Evolutionary conservation across 148 eudicot genomes (phyloP), one percentile per base, ranked within the genome.

Genomic region (Chenopodium formosanum): DNA sequence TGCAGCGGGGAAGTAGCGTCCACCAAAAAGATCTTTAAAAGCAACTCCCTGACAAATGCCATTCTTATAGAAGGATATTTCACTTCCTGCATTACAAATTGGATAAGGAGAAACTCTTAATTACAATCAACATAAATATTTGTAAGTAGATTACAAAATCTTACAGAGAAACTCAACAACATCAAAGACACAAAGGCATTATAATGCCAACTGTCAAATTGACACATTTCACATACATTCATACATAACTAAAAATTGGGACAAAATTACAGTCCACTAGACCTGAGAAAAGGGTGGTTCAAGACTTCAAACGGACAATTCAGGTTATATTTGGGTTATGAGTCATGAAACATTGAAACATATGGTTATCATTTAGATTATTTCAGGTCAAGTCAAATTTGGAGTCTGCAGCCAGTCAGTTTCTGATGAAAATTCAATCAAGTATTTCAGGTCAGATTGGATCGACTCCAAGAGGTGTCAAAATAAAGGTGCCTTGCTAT

Each of bases 1-100:
- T 83, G 99, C 99, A 70, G 98, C 99, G 27, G 98, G 98, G 79
- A 82, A 96, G 84, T 96, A 96, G 47, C 92, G 94, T 47, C 97
- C 99, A 68, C 99, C 99, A 84, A 63, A 84, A n/a, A 96, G 90
- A 87, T 96, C 91, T 83, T 76, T 89, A 82, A 90, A 96, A 60
- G 98, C 99, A 86, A 88, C 89, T 60, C 99, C 99, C 82, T 94
- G 99, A 86, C 91, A 92, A 29, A 84, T 78, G 44, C 99, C 99
- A 84, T 96, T 96, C 86, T 91, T 96, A 86, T 89, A 96, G 82
- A 92, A 94, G 64, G 93, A 90, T 75, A 96, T 94, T 85, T 94
- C 98, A 80, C 99, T 96, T 81, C 99, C 99, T 96, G 91, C 92
- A 90, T 81, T 63, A 27, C n/a, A 66, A 31, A 12, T 52, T 44